Conservation (phyloP, 306 rosid genomes). For the Sophora flavescens region DNA sequence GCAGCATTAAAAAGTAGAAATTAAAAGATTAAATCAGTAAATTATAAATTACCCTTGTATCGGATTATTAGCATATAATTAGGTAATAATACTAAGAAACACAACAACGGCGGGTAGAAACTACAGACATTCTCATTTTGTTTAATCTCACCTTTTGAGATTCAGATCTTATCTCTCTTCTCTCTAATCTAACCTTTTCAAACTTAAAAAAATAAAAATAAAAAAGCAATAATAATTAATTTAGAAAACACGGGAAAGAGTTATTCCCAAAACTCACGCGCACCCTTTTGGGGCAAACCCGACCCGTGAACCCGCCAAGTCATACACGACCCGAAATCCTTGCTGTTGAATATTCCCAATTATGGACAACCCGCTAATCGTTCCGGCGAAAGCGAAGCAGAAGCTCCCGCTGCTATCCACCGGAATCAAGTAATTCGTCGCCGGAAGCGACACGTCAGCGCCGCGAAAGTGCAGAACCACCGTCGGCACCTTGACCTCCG, state of each 20-base stretch:
- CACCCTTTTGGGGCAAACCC: constrained; percentile 92
- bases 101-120: constrained; percentile 27
- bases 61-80: constrained; percentile 10
- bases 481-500: constrained; percentile 87
- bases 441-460: constrained; percentile 81
- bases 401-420: constrained; percentile 83
- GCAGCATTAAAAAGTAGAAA: too few relatives aligned
- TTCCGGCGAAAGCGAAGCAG: constrained; percentile 96
- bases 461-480: constrained; percentile 85
- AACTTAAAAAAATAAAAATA: not conserved
- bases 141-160: constrained; percentile 8
- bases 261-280: constrained; percentile 48
- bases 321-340: constrained; percentile 87
- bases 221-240: not conserved
- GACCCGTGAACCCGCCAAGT: constrained; percentile 77
- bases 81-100: not conserved
- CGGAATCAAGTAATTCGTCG: constrained; percentile 83
- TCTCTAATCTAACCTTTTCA: constrained; percentile 25
- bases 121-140: constrained; percentile 42
- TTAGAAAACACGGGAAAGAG: constrained; percentile 39
- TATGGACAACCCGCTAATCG: constrained; percentile 84
- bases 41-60: not conserved
- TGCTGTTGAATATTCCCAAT: constrained; percentile 97
- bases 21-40: too few relatives aligned
- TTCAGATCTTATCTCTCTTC: constrained; percentile 20